Evolutionary conservation across 768 basidiomycete genomes (phyloP).

Genomic region (Gloeophyllum trabeum): DNA sequence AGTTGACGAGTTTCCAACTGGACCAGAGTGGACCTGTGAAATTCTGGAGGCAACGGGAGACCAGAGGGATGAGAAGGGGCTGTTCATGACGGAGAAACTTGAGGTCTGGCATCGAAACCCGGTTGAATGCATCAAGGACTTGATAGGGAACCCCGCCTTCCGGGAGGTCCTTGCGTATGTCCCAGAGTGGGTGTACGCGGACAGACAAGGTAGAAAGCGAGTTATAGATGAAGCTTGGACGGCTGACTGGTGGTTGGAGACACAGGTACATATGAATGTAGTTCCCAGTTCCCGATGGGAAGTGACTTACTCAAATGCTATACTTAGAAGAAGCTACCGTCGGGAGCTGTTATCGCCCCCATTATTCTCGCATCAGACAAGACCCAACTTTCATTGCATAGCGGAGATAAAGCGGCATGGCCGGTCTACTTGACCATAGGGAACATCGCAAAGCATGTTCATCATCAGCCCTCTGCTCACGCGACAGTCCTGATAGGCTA

Average conservation of each 20-base stretch:
- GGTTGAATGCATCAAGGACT: constrained; percentile 1
- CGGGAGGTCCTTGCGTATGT: constrained; percentile 1
- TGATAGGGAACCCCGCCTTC: constrained; percentile 6
- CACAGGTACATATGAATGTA: constrained; percentile 9
- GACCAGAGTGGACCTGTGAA: constrained; percentile 4
- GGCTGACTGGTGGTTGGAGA: constrained; percentile 14
- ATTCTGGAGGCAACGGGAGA: constrained; percentile 2
- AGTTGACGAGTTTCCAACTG: constrained; percentile 3
- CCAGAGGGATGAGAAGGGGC: neutral
- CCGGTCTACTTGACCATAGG: constrained; percentile 16
- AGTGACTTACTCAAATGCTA: constrained; percentile 6
- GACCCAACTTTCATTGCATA: constrained; percentile 7
- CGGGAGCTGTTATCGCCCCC: constrained; percentile 2
- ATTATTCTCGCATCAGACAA: constrained; percentile 8
- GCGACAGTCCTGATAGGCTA: constrained; percentile 12
- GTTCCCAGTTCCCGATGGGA: constrained; percentile 1
- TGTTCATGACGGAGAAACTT: constrained; percentile 1
- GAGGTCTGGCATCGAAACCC: constrained; percentile 7
- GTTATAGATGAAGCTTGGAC: constrained; percentile 14
- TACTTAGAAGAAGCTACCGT: constrained; percentile 10
- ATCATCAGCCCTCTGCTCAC: constrained; percentile 2
- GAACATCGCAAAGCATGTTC: constrained; percentile 12
- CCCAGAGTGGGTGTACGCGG: constrained; percentile 2
- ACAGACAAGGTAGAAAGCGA: constrained; percentile 1
- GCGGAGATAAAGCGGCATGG: constrained; percentile 10